Base-by-base conservation (phyloP, 2,329 filamentous ascomycete species). In the Neonectria neomacrospora region DNA sequence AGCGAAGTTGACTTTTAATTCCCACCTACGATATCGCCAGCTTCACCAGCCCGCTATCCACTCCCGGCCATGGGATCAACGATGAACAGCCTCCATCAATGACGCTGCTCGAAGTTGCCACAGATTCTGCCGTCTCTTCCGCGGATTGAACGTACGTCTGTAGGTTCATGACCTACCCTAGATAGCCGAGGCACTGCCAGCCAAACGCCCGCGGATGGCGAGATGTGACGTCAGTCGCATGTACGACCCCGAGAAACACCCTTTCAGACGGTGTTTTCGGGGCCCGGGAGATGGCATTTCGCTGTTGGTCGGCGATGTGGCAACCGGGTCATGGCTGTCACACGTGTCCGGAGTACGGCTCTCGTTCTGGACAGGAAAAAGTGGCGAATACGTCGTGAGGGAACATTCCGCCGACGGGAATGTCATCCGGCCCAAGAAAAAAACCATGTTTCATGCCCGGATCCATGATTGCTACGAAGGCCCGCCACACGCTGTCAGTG, bases 401-500 rank as follows among this genome's bases (percentile, higher is more conserved):
- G 28, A 50, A 50, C 26, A 50, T 50, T 16, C 45, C 26, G 32
- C 28, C 28, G 28, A 50, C 47, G 23, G 28, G 26, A 50, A 32
- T 28, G n/a, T 18, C 47, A 12, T 32, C 47, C 26, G 9, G 28
- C n/a, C 44, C 22, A 28, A 22, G 23, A 2, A 16, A 14, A 26
- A 26, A 47, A 47, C 8, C 42, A n/a, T 28, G 23, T n/a, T 23
- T n/a, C 44, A 32, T 20, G 37, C 12, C 37, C 45, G n/a, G n/a
- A 48, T 30, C 23, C 23, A 8, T 18, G 48, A 52, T 45, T 30
- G 32, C 47, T 44, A 34, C 55, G 32, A 16, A 58, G 37, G 47
- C 30, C 48, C 28, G 56, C 56, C 48, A 59, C 56, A 47, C 41
- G 48, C 28, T 16, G 18, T 53, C 32, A 37, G 39, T 58, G 56